These are phyloP conservation scores for Rubus idaeus DNA, from an alignment of 306 rosid species.

Conservation along the genomic window DNA sequence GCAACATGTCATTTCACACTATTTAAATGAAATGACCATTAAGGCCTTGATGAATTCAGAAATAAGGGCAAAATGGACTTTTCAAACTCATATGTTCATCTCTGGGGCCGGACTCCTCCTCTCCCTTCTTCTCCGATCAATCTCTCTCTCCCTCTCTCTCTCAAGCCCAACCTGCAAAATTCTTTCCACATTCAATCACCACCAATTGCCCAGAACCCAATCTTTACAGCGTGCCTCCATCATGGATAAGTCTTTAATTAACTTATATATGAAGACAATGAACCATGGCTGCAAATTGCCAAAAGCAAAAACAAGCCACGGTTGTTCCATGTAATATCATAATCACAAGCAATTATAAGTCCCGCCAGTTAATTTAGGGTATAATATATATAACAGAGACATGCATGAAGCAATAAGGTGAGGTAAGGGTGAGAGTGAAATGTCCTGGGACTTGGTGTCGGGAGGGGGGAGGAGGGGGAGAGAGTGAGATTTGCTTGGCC, in stretches of 20 bases:
- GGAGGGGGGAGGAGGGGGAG: not conserved
- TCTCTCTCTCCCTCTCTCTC: too few species aligned
- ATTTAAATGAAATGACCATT: too few species aligned
- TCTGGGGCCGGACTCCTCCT: too few species aligned
- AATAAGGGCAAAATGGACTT: too few species aligned
- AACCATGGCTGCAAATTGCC: not conserved
- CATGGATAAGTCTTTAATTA: too few species aligned
- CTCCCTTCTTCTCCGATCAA: too few species aligned
- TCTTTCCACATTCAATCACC: too few species aligned
- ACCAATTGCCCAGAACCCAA: too few species aligned
- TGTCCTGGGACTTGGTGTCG: slow-evolving; percentile 25
- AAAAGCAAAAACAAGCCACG: not conserved
- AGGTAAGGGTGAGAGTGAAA: not conserved
- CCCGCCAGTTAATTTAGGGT: not conserved
- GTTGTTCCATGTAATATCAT: not conserved
- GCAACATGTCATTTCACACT: too few species aligned
- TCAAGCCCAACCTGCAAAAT: fast-evolving
- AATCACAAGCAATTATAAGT: slow-evolving; percentile 5
- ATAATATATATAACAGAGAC: not conserved
- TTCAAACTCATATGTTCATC: too few species aligned
- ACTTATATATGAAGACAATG: not conserved
- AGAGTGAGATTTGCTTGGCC: slow-evolving; percentile 6
- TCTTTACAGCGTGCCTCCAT: too few species aligned
- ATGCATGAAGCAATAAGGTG: not conserved
- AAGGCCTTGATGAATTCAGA: too few species aligned